These are phyloP conservation scores for Paecilomyces sp. DNA, from an alignment of 2,329 filamentous ascomycete genomes.

Conservation along the genomic window DNA sequence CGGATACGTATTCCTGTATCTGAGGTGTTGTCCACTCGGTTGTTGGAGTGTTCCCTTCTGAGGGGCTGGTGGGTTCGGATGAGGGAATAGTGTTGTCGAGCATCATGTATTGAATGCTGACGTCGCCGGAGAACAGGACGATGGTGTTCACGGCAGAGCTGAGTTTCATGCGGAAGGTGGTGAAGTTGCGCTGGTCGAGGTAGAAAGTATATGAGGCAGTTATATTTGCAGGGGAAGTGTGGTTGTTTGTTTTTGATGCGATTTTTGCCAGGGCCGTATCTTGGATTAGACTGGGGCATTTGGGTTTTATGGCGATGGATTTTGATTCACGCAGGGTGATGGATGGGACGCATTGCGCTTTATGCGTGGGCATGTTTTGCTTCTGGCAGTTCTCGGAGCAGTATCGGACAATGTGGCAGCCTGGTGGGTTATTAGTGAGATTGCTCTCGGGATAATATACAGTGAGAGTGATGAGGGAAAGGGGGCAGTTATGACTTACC, in stretches of 20 bases:
- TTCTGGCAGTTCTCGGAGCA: constrained; percentile 21
- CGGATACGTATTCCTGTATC: constrained; percentile 16
- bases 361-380: constrained; percentile 7
- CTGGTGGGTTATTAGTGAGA: constrained; percentile 8
- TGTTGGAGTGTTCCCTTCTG: background rate
- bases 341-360: constrained; percentile 19
- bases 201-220: constrained; percentile 20
- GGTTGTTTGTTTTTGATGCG: constrained; percentile 8
- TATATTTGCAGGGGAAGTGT: constrained; percentile 10
- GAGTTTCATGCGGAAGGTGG: constrained; percentile 25
- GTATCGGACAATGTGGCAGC: constrained; percentile 22
- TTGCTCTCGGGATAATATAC: background rate
- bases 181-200: constrained; percentile 24
- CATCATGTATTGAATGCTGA: constrained; percentile 18
- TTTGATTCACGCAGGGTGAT: constrained; percentile 23
- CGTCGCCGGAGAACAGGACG: constrained; percentile 20
- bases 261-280: constrained; percentile 21
- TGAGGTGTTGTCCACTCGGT: constrained; percentile 19
- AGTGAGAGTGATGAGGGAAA: background rate
- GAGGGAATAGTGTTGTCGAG: constrained; percentile 8
- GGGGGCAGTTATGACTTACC: constrained; percentile 10
- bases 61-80: background rate
- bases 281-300: constrained; percentile 15
- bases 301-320: constrained; percentile 19
- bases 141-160: constrained; percentile 19